Percentiles rank a stretch among this genome's conserved stretches.
phyloP scores from a whole-genome alignment of 768 basidiomycete genomes.

The Suillus weaverae region DNA sequence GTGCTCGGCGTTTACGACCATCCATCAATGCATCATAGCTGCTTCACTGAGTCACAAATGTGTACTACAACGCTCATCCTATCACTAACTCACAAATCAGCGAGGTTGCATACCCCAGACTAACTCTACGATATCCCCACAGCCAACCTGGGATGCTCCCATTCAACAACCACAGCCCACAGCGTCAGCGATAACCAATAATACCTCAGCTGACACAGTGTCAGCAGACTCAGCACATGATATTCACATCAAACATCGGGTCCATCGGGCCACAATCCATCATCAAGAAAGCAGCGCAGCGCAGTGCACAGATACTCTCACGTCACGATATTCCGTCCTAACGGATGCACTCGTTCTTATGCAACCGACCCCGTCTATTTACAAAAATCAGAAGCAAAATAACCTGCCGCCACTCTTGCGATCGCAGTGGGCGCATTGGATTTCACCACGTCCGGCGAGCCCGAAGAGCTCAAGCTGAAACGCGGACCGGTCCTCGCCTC shows the following conservation, averaged over 20 bases:
- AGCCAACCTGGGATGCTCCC: not conserved
- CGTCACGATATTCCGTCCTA: conserved; percentile 49
- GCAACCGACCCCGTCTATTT: conserved; percentile 45
- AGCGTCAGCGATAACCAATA: conserved; percentile 3
- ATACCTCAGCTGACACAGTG: conserved; percentile 1
- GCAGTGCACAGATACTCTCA: conserved; percentile 29
- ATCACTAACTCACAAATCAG: not conserved
- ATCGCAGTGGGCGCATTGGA: conserved; percentile 60
- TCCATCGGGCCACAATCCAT: conserved; percentile 12
- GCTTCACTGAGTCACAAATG: no score
- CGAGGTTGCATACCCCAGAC: conserved; percentile 17
- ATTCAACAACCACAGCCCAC: conserved; percentile 10
- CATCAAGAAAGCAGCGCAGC: conserved; percentile 8
- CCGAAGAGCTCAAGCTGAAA: conserved; percentile 36
- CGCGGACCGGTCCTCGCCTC: conserved; percentile 31
- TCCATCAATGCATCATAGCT: no score
- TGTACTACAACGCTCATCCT: not conserved
- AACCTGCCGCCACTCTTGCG: conserved; percentile 51
- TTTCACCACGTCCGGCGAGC: conserved; percentile 51
- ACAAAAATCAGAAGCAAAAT: conserved; percentile 45
- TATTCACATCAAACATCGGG: conserved; percentile 44
- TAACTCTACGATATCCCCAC: conserved; percentile 12
- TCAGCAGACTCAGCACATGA: not conserved
- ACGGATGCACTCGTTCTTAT: conserved; percentile 43
- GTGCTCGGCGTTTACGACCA: not conserved